phyloP scores from a whole-genome alignment of 306 rosid genomes.

The Gleditsia sinensis region DNA sequence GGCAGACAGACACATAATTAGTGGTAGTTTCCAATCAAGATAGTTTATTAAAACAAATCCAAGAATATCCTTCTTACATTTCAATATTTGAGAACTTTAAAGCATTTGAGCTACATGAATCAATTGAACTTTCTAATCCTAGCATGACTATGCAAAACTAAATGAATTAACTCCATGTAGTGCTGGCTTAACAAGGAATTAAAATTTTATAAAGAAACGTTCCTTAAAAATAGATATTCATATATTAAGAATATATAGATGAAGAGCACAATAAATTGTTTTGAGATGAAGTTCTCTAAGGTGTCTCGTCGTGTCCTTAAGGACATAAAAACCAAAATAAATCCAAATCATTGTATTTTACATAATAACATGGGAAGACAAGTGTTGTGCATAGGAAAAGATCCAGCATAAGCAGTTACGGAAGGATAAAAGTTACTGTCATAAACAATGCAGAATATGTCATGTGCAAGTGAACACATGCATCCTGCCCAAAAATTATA shows the following conservation, averaged over 20 bases:
- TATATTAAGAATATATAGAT: not conserved
- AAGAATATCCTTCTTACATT: not conserved
- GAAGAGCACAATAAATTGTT: not conserved
- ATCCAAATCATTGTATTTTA: not conserved
- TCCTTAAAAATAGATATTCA: not conserved
- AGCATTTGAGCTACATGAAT: not conserved
- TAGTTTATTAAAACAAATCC: not conserved
- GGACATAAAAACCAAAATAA: not conserved
- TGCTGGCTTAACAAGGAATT: not conserved
- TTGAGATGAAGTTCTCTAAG: not conserved
- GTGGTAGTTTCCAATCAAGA: not conserved
- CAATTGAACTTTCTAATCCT: not conserved
- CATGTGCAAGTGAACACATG: not conserved
- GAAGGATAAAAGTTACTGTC: constrained; percentile 1
- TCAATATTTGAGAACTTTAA: not conserved
- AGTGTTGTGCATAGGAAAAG: not conserved
- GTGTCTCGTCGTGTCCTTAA: not conserved
- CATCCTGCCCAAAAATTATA: not conserved
- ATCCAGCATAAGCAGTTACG: not conserved
- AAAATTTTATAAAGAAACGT: constrained; percentile 6
- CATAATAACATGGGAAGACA: not conserved
- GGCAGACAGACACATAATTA: constrained; percentile 2
- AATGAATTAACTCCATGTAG: not conserved
- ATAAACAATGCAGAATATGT: not conserved
- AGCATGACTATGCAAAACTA: not conserved